phyloP scores from a whole-genome alignment of 371 early-diverging fungal genomes.

The Mucor saturninus region DNA sequence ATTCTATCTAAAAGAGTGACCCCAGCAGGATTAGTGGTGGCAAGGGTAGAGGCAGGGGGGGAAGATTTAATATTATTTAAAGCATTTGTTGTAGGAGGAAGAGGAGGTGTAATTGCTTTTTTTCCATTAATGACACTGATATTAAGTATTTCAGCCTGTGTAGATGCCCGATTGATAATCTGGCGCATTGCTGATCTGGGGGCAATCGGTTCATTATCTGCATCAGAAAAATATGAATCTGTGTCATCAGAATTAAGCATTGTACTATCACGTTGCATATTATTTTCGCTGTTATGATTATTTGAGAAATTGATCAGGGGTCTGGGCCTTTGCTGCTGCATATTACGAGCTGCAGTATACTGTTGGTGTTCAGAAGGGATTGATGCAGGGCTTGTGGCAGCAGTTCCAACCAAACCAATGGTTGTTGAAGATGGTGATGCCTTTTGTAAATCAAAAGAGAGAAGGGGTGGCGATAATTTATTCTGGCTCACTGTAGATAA shows the following conservation, averaged over 20 bases:
- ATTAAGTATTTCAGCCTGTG: background rate
- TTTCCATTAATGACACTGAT: background rate
- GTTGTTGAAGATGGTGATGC: background rate
- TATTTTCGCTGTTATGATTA: background rate
- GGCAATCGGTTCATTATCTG: constrained; percentile 16
- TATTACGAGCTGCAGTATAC: background rate
- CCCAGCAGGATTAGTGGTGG: background rate
- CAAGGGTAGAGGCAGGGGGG: constrained; percentile 8
- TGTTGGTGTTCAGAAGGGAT: constrained; percentile 10
- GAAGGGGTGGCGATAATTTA: constrained; percentile 1
- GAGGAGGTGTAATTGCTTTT: background rate
- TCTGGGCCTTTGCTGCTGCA: constrained; percentile 4
- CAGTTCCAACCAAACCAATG: constrained; percentile 1
- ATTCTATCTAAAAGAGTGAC: constrained; percentile 27
- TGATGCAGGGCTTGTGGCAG: constrained; percentile 20
- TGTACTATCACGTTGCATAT: constrained; percentile 11
- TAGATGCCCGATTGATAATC: background rate
- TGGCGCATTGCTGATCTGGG: background rate
- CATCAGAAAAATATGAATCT: constrained; percentile 10
- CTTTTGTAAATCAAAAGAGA: constrained; percentile 4
- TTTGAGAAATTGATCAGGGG: constrained; percentile 23
- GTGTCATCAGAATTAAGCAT: constrained; percentile 5
- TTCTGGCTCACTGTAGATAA: background rate
- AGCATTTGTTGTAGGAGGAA: background rate
- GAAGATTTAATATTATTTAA: background rate